phyloP scores from a whole-genome alignment of 106 monocot genomes.

The Acorus gramineus region DNA sequence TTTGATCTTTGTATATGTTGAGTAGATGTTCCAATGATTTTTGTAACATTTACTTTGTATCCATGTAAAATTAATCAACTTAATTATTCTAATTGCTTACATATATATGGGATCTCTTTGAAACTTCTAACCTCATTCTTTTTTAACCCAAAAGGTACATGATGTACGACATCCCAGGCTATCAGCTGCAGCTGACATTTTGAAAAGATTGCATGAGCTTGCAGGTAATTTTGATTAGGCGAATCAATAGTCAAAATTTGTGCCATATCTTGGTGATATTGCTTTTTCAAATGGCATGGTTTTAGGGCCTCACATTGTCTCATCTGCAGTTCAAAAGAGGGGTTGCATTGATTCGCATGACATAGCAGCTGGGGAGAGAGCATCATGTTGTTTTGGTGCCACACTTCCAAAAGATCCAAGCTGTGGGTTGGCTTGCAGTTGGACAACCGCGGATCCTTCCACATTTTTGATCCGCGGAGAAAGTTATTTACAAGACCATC shows the following conservation, averaged over 20 bases:
- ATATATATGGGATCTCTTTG: too few relatives aligned
- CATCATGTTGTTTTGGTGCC: conserved; percentile 53
- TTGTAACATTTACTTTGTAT: too few relatives aligned
- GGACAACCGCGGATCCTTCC: conserved; percentile 78
- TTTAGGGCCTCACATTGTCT: background rate
- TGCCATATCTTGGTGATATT: too few relatives aligned
- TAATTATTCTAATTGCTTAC: too few relatives aligned
- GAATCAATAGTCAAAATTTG: background rate
- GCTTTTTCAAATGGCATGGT: background rate
- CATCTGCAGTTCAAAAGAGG: conserved; percentile 60
- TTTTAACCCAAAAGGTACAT: conserved; percentile 14
- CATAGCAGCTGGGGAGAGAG: conserved; percentile 14
- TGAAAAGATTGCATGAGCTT: conserved; percentile 64
- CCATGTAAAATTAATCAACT: too few relatives aligned
- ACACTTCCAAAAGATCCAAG: conserved; percentile 73
- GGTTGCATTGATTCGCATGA: conserved; percentile 62
- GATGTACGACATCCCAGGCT: conserved; percentile 49
- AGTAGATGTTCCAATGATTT: too few relatives aligned
- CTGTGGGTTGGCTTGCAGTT: conserved; percentile 51
- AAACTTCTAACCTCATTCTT: too few relatives aligned
- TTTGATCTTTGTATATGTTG: too few relatives aligned
- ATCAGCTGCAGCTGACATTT: conserved; percentile 51
- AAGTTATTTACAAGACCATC: conserved; percentile 79
- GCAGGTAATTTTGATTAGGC: conserved; percentile 34
- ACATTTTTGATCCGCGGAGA: conserved; percentile 76